Base-by-base conservation (phyloP, 1,284 basidiomycete species). In the Cystobasidium pallidum region DNA sequence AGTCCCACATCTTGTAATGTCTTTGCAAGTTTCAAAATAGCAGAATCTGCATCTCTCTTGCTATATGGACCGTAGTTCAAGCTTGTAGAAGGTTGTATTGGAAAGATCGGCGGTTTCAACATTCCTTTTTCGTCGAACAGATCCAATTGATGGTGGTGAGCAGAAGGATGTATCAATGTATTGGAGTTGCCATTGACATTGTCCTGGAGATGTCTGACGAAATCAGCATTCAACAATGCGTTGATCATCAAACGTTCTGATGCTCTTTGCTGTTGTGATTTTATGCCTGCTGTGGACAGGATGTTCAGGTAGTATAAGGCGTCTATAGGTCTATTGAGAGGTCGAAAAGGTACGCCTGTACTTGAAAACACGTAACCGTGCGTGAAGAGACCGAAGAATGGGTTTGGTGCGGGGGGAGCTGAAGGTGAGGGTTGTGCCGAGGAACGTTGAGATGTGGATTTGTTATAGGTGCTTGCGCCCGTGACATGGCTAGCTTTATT, bases 271-370 rank as follows among this genome's bases (percentile, higher is more conserved):
- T 71, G 68, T 28, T 63, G 59, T 39, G 68, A 62, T 45, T 71
- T 71, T 45, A 63, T 63, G 3, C 68, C 68, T 17, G 68, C 54
- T 26, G 68, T 63, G 19, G 59, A 57, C 7, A 71, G 47, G 1
- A 71, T 57, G 41, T 71, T 71, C 2, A 71, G 52, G 61, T 71
- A 71, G 49, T 71, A 71, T 21, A 71, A 49, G 21, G 68, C 68
- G 28, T 71, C 68, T 26, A 71, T 64, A 41, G 68, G 68, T 39
- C 68, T 47, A 30, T 71, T 36, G 24, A 15, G 59, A 4, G 68
- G 68, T 36, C 68, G 45, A 36, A 59, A 71, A 32, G 68, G 68
- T 58, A 59, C 21, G 11, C 55, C 59, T 19, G 59, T 49, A 47
- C 55, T 49, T 26, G 68, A 64, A 21, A 64, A 71, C 3, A 71